Base-by-base conservation (phyloP, 75 land plant species). In the Picea glauca region DNA sequence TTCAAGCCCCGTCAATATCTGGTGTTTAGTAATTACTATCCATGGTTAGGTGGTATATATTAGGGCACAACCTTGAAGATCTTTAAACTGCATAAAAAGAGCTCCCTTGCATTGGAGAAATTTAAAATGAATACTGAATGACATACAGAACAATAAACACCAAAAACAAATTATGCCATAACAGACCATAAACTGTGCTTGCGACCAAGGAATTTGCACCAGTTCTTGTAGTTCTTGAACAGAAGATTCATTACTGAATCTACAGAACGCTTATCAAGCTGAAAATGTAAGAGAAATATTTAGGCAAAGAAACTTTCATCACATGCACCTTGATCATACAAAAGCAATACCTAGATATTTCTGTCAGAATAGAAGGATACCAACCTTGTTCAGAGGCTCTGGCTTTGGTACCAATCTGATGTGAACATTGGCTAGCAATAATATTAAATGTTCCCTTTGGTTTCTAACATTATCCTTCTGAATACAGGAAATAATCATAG, bases 391-490 rank as follows among this genome's bases (percentile, higher is more conserved):
- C 59, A 88, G 84, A 62, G 97, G 92, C 77, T 92, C 98, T 59
- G 94, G 92, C 83, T 89, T 92, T 43, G 96, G 97, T 8, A 77
- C 68, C 61, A 95, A 84, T 65, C 96, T 91, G 74, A 84, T 90
- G 79, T 98, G 98, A 63, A 80, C 82, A 83, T 98, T 98, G 23
- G 98, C 92, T 79, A 98, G 90, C 76, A 98, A 65, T 76, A 98
- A 79, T 79, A 95, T 93, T 83, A 98, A 81, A 79, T 98, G 91
- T 77, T 95, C 99, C 77, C 99, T 85, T 82, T 95, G 98, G 80
- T 98, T 98, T 50, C 90, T 90, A 64, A 98, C 99, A 82, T 86
- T 95, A 80, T 95, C 98, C 80, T 87, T 93, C 98, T 98, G 92
- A 66, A 80, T 35, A 78, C 60, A 80, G 35, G 17, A 77, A 84